A percentile compares a stretch with the other conserved stretches of the same genome.
phyloP scores from a whole-genome alignment of 306 rosid genomes.

The Casuarina glauca region DNA sequence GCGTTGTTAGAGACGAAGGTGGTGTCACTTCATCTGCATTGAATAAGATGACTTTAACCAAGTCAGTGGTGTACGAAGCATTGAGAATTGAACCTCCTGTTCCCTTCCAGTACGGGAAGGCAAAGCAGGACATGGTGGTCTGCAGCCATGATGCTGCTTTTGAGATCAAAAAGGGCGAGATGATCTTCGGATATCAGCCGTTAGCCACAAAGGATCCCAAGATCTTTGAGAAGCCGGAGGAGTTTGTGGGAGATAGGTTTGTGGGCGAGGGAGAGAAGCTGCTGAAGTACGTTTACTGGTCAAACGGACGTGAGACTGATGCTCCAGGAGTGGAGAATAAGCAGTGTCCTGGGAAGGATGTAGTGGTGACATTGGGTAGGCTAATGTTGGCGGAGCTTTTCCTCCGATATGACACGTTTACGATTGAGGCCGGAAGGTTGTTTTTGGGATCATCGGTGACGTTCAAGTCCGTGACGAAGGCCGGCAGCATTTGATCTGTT shows the following conservation, averaged over 20 bases:
- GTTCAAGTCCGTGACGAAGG: conserved; percentile 30
- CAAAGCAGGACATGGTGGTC: conserved; percentile 59
- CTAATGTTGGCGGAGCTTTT: conserved; percentile 43
- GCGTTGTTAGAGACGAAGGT: conserved; percentile 43
- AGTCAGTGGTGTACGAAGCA: conserved; percentile 60
- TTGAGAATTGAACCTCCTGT: conserved; percentile 76
- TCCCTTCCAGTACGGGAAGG: conserved; percentile 66
- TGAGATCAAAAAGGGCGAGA: conserved; percentile 71
- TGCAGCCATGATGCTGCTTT: conserved; percentile 53
- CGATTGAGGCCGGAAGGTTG: conserved; percentile 13
- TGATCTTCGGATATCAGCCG: conserved; percentile 72
- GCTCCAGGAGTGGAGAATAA: conserved; percentile 38
- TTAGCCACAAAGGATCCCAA: conserved; percentile 65
- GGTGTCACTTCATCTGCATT: conserved; percentile 37
- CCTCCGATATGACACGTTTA: conserved; percentile 39
- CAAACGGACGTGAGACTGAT: conserved; percentile 44
- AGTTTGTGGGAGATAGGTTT: conserved; percentile 44
- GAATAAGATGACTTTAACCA: conserved; percentile 58
- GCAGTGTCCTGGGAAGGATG: conserved; percentile 47
- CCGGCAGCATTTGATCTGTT: not conserved
- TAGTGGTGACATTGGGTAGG: conserved; percentile 33
- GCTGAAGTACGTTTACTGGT: conserved; percentile 51
- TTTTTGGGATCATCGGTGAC: conserved; percentile 32
- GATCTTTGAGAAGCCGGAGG: conserved; percentile 49
- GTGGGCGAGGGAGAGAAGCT: conserved; percentile 37